Percentiles rank a stretch among this genome's conserved stretches.
Conservation (phyloP, 805 yeast species). For the Myxozyma monticola region DNA sequence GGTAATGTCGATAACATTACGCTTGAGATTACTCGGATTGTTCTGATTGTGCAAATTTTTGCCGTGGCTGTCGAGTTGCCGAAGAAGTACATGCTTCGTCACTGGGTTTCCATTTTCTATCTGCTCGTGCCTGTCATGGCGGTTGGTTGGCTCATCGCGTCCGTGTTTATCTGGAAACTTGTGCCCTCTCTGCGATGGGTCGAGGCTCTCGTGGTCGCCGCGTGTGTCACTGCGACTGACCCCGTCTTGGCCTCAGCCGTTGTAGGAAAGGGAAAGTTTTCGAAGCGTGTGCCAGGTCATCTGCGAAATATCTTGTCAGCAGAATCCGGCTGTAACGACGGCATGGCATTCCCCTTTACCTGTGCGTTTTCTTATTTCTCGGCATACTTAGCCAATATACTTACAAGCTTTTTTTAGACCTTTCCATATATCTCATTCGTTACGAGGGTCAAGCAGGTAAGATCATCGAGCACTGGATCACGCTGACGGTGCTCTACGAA, state of each 20-base stretch:
- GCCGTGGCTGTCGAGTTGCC: conserved; percentile 95
- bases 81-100: conserved; percentile 79
- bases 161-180: conserved; percentile 73
- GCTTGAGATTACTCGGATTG: conserved; percentile 77
- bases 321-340: conserved; percentile 89
- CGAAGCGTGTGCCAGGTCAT: conserved; percentile 90
- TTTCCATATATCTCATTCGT: conserved; percentile 67
- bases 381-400: too few species aligned
- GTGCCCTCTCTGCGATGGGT: conserved; percentile 73
- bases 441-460: conserved; percentile 64
- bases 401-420: conserved; percentile 33
- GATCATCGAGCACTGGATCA: conserved; percentile 78
- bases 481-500: conserved; percentile 74
- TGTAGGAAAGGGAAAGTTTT: conserved; percentile 91
- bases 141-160: conserved; percentile 81
- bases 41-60: conserved; percentile 82
- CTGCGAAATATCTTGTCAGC: conserved; percentile 79
- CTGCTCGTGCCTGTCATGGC: conserved; percentile 87
- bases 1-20: conserved; percentile 82
- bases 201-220: conserved; percentile 71
- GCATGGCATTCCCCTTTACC: conserved; percentile 93
- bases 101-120: conserved; percentile 74
- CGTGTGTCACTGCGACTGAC: conserved; percentile 92
- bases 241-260: conserved; percentile 95
- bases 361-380: conserved; percentile 26